Conservation (phyloP, 371 early-diverging fungal genomes). For the Fennellomyces sp. region DNA sequence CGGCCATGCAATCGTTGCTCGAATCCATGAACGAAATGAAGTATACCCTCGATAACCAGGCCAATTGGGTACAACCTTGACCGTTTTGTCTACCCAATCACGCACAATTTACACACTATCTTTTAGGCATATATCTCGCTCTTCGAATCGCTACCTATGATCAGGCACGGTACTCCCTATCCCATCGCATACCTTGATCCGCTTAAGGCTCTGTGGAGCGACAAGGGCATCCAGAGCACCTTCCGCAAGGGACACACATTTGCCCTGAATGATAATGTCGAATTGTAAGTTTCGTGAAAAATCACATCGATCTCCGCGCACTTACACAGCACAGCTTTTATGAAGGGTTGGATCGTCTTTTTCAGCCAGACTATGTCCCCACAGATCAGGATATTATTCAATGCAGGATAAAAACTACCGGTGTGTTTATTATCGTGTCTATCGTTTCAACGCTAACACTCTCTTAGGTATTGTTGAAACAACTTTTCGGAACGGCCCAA, state of each 20-base stretch:
- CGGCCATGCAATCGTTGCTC: slow-evolving; percentile 85
- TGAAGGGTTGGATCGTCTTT: slow-evolving; percentile 81
- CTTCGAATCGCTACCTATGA: slow-evolving; percentile 38
- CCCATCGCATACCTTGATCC: slow-evolving; percentile 70
- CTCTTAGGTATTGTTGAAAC: slow-evolving; percentile 88
- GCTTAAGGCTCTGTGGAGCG: slow-evolving; percentile 76
- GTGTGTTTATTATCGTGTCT: slow-evolving; percentile 36
- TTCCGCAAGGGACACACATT: slow-evolving; percentile 70
- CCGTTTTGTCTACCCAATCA: too few relatives aligned
- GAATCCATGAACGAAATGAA: slow-evolving; percentile 80
- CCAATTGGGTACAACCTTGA: slow-evolving; percentile 50
- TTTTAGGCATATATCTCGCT: slow-evolving; percentile 29
- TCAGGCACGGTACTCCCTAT: slow-evolving; percentile 64
- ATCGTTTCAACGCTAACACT: background rate
- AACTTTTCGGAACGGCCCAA: slow-evolving; percentile 76
- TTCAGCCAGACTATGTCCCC: slow-evolving; percentile 74
- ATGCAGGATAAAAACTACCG: slow-evolving; percentile 54
- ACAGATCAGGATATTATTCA: slow-evolving; percentile 88
- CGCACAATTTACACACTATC: background rate
- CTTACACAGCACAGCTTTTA: slow-evolving; percentile 69
- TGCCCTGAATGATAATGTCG: slow-evolving; percentile 83
- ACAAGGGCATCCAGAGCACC: slow-evolving; percentile 71
- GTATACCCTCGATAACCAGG: slow-evolving; percentile 60
- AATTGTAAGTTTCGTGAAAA: slow-evolving; percentile 56
- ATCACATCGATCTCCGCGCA: background rate